Evolutionary conservation across 2,329 filamentous ascomycete species (phyloP), one percentile per base, ranked within the genome.

Genomic region (Alternaria postmessia): DNA sequence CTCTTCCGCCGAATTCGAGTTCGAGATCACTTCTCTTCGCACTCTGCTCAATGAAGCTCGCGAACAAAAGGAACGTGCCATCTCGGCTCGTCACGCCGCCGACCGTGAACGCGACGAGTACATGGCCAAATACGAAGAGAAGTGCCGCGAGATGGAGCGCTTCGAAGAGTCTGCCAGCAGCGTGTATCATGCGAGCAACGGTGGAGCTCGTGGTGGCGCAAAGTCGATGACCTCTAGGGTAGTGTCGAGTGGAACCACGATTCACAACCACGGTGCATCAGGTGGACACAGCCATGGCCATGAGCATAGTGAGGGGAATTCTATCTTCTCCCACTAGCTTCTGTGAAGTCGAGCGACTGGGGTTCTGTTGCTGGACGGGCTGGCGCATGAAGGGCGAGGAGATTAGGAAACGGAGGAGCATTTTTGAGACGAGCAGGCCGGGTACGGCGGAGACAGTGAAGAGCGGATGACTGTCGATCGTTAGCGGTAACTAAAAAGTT

Each of bases 61-160:
- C 20, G 68, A 71, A 44, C 68, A 71, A 51, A 71, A 71, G 47
- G 69, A 70, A 20, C 64, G 66, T 7, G 68, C 69, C 3, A 70
- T 71, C 9, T 51, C 59, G 16, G 68, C 67, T 2, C 61, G 69
- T 1, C 61, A 71, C 42, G 57, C 63, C 7, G 68, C 69, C n/a
- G 68, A 71, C 36, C 68, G 65, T 44, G 69, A 71, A 53, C 59
- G 69, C 16, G 69, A 71, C 41, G 68, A 70, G 32, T 63, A 64
- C 28, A 53, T 68, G 9, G 51, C 63, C 14, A 68, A 68, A 52
- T 70, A 70, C 32, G 68, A 71, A 32, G 68, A 71, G 59, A 71
- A 71, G 58, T 70, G 69, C 32, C 56, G 69, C 2, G 69, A 71
- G 36, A 62, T 71, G 62, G 67, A 71, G 54, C 42, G 66, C 1